phyloP scores from a whole-genome alignment of 139 green algal species.

The Tetradesmus obliquus region DNA sequence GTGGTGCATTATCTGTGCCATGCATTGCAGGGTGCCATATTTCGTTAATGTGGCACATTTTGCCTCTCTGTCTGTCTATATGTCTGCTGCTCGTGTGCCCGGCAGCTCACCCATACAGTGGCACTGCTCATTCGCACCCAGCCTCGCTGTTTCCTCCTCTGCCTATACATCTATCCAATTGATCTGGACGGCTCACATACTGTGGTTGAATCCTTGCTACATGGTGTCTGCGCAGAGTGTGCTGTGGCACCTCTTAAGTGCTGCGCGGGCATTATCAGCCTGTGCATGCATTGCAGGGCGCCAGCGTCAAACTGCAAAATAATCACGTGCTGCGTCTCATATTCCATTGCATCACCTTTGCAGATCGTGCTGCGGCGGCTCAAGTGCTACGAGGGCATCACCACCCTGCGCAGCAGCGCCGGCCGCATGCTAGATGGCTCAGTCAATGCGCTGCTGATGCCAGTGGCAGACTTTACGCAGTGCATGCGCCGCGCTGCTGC shows the following conservation, averaged over 20 bases:
- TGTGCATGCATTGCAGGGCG: not conserved
- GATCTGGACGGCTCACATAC: too few relatives aligned
- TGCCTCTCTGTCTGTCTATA: too few relatives aligned
- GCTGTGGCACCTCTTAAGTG: slow-evolving; percentile 10
- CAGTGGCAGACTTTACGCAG: not conserved
- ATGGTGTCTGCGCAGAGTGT: slow-evolving; percentile 13
- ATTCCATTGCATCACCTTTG: not conserved
- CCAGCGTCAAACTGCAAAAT: too few relatives aligned
- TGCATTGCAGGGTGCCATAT: too few relatives aligned
- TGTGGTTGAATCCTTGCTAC: not conserved
- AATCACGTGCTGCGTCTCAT: not conserved
- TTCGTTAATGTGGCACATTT: too few relatives aligned
- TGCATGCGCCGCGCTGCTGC: not conserved
- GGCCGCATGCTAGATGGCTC: slow-evolving; percentile 16
- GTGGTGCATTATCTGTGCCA: too few relatives aligned
- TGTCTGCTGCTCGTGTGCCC: too few relatives aligned
- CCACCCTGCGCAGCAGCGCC: not conserved
- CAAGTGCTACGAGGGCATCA: not conserved
- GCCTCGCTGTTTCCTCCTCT: not conserved
- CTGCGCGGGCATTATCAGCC: not conserved
- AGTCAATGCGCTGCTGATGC: slow-evolving; percentile 23
- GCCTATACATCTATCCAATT: not conserved
- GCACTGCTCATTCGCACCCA: too few relatives aligned
- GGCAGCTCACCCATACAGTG: too few relatives aligned
- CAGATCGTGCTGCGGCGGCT: slow-evolving; percentile 31